Evolutionary conservation across 495 filamentous ascomycete species (phyloP).

Genomic region (Patellaria atrata): DNA sequence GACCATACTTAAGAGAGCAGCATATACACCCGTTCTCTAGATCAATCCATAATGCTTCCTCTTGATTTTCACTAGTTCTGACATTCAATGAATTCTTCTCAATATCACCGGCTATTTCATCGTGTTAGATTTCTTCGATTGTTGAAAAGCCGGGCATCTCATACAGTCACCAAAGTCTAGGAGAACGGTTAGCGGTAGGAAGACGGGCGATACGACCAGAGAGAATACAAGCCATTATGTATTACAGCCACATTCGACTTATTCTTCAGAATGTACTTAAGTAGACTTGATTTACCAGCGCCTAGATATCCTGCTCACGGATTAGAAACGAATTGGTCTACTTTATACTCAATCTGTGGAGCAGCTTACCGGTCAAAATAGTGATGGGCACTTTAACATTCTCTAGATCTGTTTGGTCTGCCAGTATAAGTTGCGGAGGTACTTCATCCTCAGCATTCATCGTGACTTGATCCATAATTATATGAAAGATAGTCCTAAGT

Average conservation of each 20-base stretch:
- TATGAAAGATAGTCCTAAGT: no score
- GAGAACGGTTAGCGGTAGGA: neutral
- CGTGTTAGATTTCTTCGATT: no score
- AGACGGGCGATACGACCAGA: neutral
- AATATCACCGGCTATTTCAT: slow-evolving; percentile 88
- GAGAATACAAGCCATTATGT: slow-evolving; percentile 56
- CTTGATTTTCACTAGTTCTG: slow-evolving; percentile 66
- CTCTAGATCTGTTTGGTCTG: slow-evolving; percentile 23
- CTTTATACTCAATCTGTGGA: neutral
- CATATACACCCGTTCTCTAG: slow-evolving; percentile 96
- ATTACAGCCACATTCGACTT: slow-evolving; percentile 97
- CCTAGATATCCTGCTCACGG: slow-evolving; percentile 60
- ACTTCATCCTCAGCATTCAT: slow-evolving; percentile 43
- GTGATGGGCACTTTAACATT: slow-evolving; percentile 72
- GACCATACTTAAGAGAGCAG: slow-evolving; percentile 79
- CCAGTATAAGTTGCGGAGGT: slow-evolving; percentile 58
- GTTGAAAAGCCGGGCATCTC: slow-evolving; percentile 15
- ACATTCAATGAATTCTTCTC: no score
- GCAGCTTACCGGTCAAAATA: slow-evolving; percentile 64
- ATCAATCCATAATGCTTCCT: slow-evolving; percentile 89
- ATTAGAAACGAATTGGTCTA: slow-evolving; percentile 5
- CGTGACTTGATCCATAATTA: neutral
- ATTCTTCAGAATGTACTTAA: slow-evolving; percentile 91
- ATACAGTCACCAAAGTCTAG: slow-evolving; percentile 90
- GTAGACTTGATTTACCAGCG: slow-evolving; percentile 84